Conservation (phyloP, 352 stramenopile species). For the Thalassiosira mediterranea region DNA sequence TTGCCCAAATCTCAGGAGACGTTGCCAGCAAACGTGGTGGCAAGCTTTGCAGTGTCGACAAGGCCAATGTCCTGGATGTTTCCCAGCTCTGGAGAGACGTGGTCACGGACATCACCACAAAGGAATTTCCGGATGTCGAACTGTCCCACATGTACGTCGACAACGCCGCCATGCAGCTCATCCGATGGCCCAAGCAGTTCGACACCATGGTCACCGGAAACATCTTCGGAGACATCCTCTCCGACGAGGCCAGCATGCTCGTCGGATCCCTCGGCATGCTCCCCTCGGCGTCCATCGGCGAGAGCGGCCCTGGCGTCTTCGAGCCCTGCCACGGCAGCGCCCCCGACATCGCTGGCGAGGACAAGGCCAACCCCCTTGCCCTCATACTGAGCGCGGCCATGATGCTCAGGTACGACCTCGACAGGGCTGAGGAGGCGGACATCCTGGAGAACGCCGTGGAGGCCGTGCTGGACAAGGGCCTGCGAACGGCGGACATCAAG, state of each 20-base stretch:
- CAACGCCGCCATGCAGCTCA: constrained; percentile 99
- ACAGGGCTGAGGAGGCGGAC: constrained; percentile 80
- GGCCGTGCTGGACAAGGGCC: constrained; percentile 80
- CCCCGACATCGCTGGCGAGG: constrained; percentile 96
- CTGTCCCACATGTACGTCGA: constrained; percentile 99
- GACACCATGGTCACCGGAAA: constrained; percentile 99
- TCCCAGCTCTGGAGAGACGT: constrained; percentile 87
- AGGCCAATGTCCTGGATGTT: constrained; percentile 99
- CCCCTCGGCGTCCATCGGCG: constrained; percentile 94
- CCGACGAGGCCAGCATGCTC: constrained; percentile 96
- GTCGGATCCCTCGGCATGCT: constrained; percentile 97
- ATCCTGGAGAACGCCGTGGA: constrained; percentile 86
- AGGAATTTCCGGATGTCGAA: constrained; percentile 92
- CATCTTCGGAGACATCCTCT: constrained; percentile 99
- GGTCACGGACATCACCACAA: constrained; percentile 77
- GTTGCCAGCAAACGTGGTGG: constrained; percentile 89
- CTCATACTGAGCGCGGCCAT: constrained; percentile 97
- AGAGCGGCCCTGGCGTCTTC: constrained; percentile 90
- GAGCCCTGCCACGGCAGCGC: constrained; percentile 97
- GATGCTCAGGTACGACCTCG: constrained; percentile 94
- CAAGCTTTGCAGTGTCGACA: constrained; percentile 97
- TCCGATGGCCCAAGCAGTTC: constrained; percentile 98
- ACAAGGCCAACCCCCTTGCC: constrained; percentile 96
- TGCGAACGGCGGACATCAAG: constrained; percentile 87
- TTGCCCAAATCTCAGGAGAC: constrained; percentile 68